Evolutionary conservation across 495 filamentous ascomycete species (phyloP), one percentile per base, ranked within the genome.

Genomic region (Daldinia concentrica): DNA sequence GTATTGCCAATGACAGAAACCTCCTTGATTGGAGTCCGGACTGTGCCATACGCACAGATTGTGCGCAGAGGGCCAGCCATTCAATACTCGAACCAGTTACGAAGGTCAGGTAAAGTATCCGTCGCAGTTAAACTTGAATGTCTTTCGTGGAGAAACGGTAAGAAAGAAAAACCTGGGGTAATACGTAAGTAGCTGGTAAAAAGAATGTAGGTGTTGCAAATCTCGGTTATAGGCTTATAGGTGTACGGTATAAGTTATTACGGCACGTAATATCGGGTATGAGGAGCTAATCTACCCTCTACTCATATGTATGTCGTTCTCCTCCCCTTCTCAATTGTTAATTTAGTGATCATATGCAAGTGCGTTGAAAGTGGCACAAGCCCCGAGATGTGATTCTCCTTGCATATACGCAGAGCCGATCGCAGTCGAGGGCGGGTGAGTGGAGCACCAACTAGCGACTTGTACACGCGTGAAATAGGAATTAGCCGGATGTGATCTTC

Each of bases 311-410:
- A 32, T 30, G 34, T 8, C 27, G 6, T 24, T 43, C n/a, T 27
- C n/a, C n/a, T 43, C 37, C 24, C 29, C 52, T 62, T 51, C 32
- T 26, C 34, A 26, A 29, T 45, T 58, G 58, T 36, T n/a, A 32
- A 34, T 27, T 64, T 36, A 26, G 58, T 41, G 50, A 26, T 58
- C 29, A 12, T 37, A 73, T 68, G 61, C 70, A 62, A 61, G 65
- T 26, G 61, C 56, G 61, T 73, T 67, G 65, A 73, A 73, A 73
- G 64, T 69, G 65, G 65, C 60, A 69, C 70, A 69, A 66, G 50
- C 61, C 65, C 70, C 65, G 65, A 65, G 17, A 43, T 68, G 69
- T 73, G 70, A 73, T 69, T 68, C 57, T 66, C 65, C 70, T 73
- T 73, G 70, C 70, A 65, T 73, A 58, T 58, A 43, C 17, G 58